These are phyloP conservation scores for Taiozyma sp. DNA, from an alignment of 1,139 yeast genomes.

Conservation along the genomic window DNA sequence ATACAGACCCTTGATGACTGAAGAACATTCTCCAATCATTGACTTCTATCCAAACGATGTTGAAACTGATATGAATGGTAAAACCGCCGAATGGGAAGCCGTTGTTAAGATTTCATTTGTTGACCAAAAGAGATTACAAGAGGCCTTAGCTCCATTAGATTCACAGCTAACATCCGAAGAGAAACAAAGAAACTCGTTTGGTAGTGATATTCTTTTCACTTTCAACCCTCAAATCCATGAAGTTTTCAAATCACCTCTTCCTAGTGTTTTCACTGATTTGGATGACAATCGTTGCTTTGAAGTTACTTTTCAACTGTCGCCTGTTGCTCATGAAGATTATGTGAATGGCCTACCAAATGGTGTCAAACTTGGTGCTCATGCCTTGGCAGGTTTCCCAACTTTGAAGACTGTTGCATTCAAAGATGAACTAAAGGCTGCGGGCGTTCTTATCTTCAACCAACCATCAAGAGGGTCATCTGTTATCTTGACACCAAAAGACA, in stretches of 20 bases:
- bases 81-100: constrained; percentile 97
- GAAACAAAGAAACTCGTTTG: constrained; percentile 64
- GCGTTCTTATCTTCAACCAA: constrained; percentile 75
- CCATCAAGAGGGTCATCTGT: constrained; percentile 82
- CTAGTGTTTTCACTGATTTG: constrained; percentile 71
- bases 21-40: constrained; percentile 76
- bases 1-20: constrained; percentile 84
- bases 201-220: constrained; percentile 58
- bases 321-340: constrained; percentile 38
- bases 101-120: constrained; percentile 94
- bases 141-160: constrained; percentile 65
- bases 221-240: constrained; percentile 74
- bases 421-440: constrained; percentile 47
- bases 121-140: constrained; percentile 69
- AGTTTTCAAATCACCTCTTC: constrained; percentile 71
- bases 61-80: constrained; percentile 88
- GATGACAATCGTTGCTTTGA: constrained; percentile 77
- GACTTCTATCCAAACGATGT: constrained; percentile 92
- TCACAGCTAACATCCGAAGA: constrained; percentile 63
- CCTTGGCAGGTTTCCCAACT: constrained; percentile 89
- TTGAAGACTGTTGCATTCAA: constrained; percentile 63
- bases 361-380: constrained; percentile 61
- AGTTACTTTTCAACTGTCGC: constrained; percentile 45
- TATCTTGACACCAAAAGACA: constrained; percentile 55
- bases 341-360: constrained; percentile 60